Base-by-base conservation (phyloP, 257 asterid genomes). In the Primulina huaijiensis region DNA sequence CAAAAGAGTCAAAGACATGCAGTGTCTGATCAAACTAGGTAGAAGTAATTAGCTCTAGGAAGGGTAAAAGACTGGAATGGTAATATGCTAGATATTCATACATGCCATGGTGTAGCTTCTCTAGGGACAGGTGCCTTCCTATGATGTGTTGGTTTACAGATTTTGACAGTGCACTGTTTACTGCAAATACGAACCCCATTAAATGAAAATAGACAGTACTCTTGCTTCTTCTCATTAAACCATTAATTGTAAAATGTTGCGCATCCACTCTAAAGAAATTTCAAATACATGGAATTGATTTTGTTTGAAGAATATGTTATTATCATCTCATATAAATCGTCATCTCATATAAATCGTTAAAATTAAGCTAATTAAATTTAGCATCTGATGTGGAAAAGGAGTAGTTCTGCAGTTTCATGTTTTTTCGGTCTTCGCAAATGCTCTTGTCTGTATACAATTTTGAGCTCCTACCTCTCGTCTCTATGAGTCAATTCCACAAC, bases 11-110 rank as follows among this genome's bases (percentile, higher is more conserved):
- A 11, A 34, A 53, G 50, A 64, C 38, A 35, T 75, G 21, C 64
- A 43, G 29, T 69, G 71, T 55, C 55, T 37, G 60, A 56, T 64
- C 34, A 55, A 46, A 25, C 29, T 34, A 35, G 55, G 52, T 53
- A 25, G 34, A 33, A 68, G 27, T 40, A 50, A 60, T 46, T 60
- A 58, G 50, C 31, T 67, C 53, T 14, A 55, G 25, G 30, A 62
- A 29, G 69, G 34, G 60, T 74, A 37, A 62, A 30, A 40, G 65
- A 75, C 11, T 38, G 29, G 29, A 57, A 25, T 62, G 46, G n/a
- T 50, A 33, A 62, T 68, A 55, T 75, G 62, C 74, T 19, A 46
- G 55, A 46, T 2, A 46, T 46, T 46, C 5, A 11, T 40, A 40
- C 17, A 8, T 40, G 16, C 50, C 10, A 38, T 38, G 16, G 16